Percentiles rank a stretch among this genome's conserved stretches.
Evolutionary conservation across 805 yeast genomes (phyloP).

Genomic region (Limtongia smithiae): DNA sequence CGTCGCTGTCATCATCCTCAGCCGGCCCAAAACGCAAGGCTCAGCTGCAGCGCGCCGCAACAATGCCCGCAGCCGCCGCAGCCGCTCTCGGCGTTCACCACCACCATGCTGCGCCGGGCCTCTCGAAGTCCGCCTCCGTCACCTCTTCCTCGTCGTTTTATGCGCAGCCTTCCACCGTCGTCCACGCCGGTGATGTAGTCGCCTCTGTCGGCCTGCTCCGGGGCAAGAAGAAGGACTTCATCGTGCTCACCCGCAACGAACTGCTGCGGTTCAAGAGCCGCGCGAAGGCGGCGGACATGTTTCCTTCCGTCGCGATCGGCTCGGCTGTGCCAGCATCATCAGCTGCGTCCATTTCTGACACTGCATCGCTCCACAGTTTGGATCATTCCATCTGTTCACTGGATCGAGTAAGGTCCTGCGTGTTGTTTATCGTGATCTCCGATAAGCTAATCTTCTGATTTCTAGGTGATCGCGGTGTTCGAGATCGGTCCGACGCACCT

Average conservation of each 20-base stretch:
- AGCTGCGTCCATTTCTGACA: conserved; percentile 5
- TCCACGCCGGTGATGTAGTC: conserved; percentile 29
- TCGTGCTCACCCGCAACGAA: conserved; percentile 28
- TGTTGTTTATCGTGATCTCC: background rate
- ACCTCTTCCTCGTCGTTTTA: background rate
- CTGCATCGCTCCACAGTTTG: background rate
- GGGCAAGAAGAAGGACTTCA: conserved; percentile 28
- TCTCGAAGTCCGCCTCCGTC: background rate
- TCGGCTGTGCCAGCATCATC: conserved; percentile 11
- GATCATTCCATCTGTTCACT: conserved; percentile 17
- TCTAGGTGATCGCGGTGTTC: conserved; percentile 17
- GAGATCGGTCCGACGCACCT: conserved; percentile 14
- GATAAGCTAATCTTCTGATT: background rate
- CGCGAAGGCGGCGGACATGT: conserved; percentile 26
- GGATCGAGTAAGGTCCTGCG: conserved; percentile 4
- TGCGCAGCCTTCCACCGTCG: background rate
- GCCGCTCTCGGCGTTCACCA: background rate
- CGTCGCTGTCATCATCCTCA: background rate
- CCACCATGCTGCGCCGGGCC: background rate
- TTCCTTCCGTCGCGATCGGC: conserved; percentile 12
- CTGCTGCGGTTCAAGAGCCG: conserved; percentile 28
- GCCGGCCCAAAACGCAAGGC: background rate
- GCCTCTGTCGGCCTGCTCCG: conserved; percentile 28
- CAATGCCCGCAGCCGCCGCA: background rate
- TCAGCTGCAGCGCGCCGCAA: background rate